These are phyloP conservation scores for Suillus cothurnatus DNA, from an alignment of 768 basidiomycete genomes.

Conservation along the genomic window DNA sequence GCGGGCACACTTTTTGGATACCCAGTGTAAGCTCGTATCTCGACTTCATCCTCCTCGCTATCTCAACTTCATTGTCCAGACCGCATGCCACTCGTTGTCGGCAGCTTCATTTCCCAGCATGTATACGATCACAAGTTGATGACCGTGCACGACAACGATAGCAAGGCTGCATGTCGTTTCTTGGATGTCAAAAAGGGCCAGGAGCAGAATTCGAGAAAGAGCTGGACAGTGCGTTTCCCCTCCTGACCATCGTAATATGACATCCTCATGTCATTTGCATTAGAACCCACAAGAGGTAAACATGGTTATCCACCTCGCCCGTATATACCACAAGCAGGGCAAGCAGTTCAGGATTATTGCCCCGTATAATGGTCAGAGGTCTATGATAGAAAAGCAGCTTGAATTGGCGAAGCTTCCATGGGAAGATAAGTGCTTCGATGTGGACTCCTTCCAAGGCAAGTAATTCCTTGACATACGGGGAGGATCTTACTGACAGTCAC, in stretches of 20 bases:
- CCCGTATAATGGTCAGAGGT: constrained; percentile 76
- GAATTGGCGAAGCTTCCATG: constrained; percentile 48
- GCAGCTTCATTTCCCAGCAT: constrained; percentile 63
- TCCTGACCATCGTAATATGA: neutral
- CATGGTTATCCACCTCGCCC: constrained; percentile 55
- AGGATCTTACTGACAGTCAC: constrained; percentile 16
- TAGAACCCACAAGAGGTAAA: constrained; percentile 64
- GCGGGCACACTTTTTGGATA: constrained; percentile 58
- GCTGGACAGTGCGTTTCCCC: constrained; percentile 27
- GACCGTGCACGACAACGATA: constrained; percentile 51
- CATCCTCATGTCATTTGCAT: neutral
- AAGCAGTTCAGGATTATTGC: constrained; percentile 69
- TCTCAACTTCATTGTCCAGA: constrained; percentile 44
- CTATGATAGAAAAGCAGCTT: constrained; percentile 55
- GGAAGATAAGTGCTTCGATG: constrained; percentile 72
- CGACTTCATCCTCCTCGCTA: no score
- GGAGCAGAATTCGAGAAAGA: constrained; percentile 30
- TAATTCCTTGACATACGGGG: constrained; percentile 6
- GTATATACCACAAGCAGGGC: constrained; percentile 45
- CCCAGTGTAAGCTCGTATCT: constrained; percentile 59
- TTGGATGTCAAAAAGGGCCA: constrained; percentile 41
- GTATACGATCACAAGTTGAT: constrained; percentile 62
- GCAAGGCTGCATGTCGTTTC: constrained; percentile 37
- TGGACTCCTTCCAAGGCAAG: constrained; percentile 80
- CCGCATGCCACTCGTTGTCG: constrained; percentile 80